Base-by-base conservation (phyloP, 768 basidiomycete genomes). In the Serendipita sp. region DNA sequence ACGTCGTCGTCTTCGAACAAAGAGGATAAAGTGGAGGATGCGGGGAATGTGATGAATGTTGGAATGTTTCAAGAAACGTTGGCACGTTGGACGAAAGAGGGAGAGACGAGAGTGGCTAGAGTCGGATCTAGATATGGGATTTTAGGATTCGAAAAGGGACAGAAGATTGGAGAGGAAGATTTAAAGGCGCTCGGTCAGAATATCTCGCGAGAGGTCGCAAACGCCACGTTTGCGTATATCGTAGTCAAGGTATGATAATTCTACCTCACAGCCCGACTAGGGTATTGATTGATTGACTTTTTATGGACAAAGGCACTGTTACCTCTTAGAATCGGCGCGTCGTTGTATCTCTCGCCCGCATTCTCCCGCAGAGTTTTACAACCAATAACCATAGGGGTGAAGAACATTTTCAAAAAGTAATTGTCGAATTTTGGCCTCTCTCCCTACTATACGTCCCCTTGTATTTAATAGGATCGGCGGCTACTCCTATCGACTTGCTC, bases 161-260 rank as follows among this genome's bases (percentile, higher is more conserved):
- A 63, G 2, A 67, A 63, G 47, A 48, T 56, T 34, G 8, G 67
- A 66, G 44, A 65, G 52, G 62, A 18, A 16, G 58, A 67, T 35
- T 65, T 68, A 32, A 52, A 28, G n/a, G 30, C 51, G 44, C 65
- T 64, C 13, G 46, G 66, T 35, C 75, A 74, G 11, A 75, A 75
- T 65, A 72, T 90, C 41, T 86, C 85, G 8, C 85, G 85, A 15
- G 88, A 91, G 70, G 81, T 91, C 3, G 85, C 89, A 3, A 91
- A 92, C 71, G 89, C 84, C 2, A 81, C 91, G 7, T 76, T 90
- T 54, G 91, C 91, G 2, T 95, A 93, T 71, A 84, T 82, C 0
- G 76, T 82, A 16, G 86, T 85, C 60, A 92, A 92, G 80, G 91
- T 87, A 69, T 41, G 76, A 41, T 66, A 44, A 1, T 32, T 10